These are phyloP conservation scores for Aegilops tauschii DNA, from an alignment of 176 grass and related monocot genomes.

Conservation along the genomic window DNA sequence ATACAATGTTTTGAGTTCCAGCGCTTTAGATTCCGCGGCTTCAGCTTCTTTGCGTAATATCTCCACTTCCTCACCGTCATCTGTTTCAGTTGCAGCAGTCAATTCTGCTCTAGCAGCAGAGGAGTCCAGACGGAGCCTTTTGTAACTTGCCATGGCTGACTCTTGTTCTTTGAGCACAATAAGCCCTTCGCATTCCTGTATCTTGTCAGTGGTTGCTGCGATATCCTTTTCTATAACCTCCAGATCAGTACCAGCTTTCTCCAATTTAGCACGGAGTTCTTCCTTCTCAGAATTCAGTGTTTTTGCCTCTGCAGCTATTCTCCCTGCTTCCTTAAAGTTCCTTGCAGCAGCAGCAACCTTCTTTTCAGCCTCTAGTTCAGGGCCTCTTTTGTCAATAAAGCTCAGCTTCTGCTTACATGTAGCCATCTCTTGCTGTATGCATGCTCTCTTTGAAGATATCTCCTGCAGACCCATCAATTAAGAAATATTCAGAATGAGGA, in stretches of 20 bases:
- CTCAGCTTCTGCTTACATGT: conserved; percentile 68
- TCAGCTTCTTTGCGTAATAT: conserved; percentile 72
- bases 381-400: conserved; percentile 89
- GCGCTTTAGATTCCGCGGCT: conserved; percentile 69
- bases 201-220: conserved; percentile 47
- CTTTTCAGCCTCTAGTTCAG: conserved; percentile 95
- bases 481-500: background rate
- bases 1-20: conserved; percentile 70
- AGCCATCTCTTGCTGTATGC: conserved; percentile 73
- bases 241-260: conserved; percentile 64
- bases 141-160: conserved; percentile 75
- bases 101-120: conserved; percentile 81
- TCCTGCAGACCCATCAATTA: conserved; percentile 60
- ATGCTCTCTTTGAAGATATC: conserved; percentile 70
- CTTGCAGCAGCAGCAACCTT: conserved; percentile 90
- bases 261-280: conserved; percentile 62
- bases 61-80: conserved; percentile 66
- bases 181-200: conserved; percentile 78
- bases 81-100: conserved; percentile 71
- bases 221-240: conserved; percentile 78
- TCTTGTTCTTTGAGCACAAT: conserved; percentile 85
- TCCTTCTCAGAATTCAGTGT: conserved; percentile 79
- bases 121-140: conserved; percentile 65
- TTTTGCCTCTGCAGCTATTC: conserved; percentile 86
- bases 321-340: conserved; percentile 92